These are phyloP conservation scores for Trichomonascaceae sp. DNA, from an alignment of 1,139 yeast species.

Conservation along the genomic window DNA sequence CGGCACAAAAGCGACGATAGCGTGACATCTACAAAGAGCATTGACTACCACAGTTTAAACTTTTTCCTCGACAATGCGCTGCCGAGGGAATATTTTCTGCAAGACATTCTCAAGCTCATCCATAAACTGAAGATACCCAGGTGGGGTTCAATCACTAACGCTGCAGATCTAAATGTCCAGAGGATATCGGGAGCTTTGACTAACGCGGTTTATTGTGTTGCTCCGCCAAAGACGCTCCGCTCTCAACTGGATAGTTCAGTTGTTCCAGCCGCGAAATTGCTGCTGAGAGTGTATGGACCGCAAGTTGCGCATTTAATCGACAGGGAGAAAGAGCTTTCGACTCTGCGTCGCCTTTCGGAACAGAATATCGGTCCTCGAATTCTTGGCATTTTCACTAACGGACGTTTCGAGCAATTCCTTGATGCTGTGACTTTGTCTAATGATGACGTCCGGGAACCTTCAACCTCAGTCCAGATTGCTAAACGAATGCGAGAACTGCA, in stretches of 20 bases:
- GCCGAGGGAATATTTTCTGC: conserved; percentile 74
- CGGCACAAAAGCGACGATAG: background rate
- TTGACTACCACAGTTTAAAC: too few relatives aligned
- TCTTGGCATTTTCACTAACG: conserved; percentile 80
- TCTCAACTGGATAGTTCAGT: conserved; percentile 17
- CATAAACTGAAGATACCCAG: conserved; percentile 56
- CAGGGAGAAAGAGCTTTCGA: conserved; percentile 63
- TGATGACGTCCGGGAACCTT: conserved; percentile 59
- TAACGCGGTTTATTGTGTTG: conserved; percentile 68
- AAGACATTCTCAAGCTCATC: conserved; percentile 57
- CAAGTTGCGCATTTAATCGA: conserved; percentile 81
- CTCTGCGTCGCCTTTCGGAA: conserved; percentile 57
- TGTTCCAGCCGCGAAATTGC: conserved; percentile 22
- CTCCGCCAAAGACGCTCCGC: conserved; percentile 18
- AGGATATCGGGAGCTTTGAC: conserved; percentile 90
- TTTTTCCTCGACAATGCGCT: conserved; percentile 49
- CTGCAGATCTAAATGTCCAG: conserved; percentile 34
- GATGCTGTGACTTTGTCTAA: conserved; percentile 66
- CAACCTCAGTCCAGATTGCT: conserved; percentile 73
- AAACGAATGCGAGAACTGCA: conserved; percentile 95
- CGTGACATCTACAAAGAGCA: background rate
- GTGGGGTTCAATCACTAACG: conserved; percentile 45
- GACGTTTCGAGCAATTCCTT: conserved; percentile 83
- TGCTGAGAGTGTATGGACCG: conserved; percentile 82
- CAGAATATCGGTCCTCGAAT: conserved; percentile 80